phyloP scores from a whole-genome alignment of 306 rosid species.

The Coriaria nepalensis region DNA sequence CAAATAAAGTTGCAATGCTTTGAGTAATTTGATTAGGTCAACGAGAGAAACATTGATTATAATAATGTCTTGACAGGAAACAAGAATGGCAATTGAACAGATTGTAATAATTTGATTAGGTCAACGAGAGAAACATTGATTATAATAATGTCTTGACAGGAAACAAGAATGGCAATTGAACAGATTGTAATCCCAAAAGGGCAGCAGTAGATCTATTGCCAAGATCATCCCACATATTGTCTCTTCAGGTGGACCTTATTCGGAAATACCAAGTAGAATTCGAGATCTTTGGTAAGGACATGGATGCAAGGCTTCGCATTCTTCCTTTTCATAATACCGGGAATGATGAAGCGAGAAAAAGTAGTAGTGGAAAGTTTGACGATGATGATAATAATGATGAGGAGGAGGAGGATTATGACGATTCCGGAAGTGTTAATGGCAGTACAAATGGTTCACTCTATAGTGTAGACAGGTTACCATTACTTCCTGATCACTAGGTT shows the following conservation, averaged over 20 bases:
- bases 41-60: too few relatives aligned
- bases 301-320: constrained; percentile 40
- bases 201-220: constrained; percentile 73
- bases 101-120: neutral
- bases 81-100: constrained; percentile 85
- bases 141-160: constrained; percentile 26
- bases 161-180: constrained; percentile 88
- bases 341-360: constrained; percentile 15
- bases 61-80: constrained; percentile 41
- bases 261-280: constrained; percentile 54
- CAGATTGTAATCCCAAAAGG: constrained; percentile 63
- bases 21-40: neutral
- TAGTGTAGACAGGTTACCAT: constrained; percentile 43
- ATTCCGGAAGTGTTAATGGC: constrained; percentile 30
- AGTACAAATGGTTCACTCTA: constrained; percentile 30
- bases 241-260: constrained; percentile 57
- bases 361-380: constrained; percentile 10
- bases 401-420: constrained; percentile 25
- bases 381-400: constrained; percentile 29
- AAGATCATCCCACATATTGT: constrained; percentile 39
- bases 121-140: too few relatives aligned
- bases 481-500: constrained; percentile 47
- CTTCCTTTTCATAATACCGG: constrained; percentile 33
- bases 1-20: neutral
- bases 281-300: constrained; percentile 30